Evolutionary conservation across 2,329 filamentous ascomycete genomes (phyloP).

Genomic region (Pyrenophora graminea): DNA sequence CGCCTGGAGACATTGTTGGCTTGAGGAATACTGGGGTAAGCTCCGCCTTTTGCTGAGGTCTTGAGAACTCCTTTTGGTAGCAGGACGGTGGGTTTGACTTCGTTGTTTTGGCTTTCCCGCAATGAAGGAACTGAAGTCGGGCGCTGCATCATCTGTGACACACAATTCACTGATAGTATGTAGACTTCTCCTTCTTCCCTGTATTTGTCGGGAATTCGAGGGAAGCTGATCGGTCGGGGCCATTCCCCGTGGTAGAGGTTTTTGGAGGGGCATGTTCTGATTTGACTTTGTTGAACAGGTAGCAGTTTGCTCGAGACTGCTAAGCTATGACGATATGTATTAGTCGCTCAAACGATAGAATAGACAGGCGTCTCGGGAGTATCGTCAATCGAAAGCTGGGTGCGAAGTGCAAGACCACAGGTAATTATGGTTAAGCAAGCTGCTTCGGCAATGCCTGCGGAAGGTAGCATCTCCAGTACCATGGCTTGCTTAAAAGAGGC

Average conservation of each 20-base stretch:
- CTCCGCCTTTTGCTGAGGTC: conserved; percentile 21
- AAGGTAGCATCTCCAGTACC: conserved; percentile 16
- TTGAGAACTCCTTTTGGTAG: not conserved
- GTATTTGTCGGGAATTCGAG: conserved; percentile 12
- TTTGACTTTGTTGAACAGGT: not conserved
- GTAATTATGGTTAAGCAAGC: not conserved
- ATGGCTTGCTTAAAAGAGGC: conserved; percentile 11
- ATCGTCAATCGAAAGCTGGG: not conserved
- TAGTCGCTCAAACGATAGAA: too few species aligned
- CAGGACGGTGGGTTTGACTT: conserved; percentile 1
- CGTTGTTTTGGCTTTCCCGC: conserved; percentile 8
- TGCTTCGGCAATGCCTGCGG: not conserved
- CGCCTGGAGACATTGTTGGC: not conserved
- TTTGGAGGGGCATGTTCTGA: conserved; percentile 28
- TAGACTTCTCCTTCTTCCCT: conserved; percentile 32
- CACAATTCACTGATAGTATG: conserved; percentile 38
- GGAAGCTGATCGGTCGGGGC: conserved; percentile 2
- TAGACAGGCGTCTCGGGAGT: not conserved
- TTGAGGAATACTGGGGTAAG: conserved; percentile 18
- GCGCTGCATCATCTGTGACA: conserved; percentile 13
- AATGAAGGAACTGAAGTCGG: conserved; percentile 16
- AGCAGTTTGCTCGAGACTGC: not conserved
- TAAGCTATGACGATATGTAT: too few species aligned
- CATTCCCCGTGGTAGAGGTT: conserved; percentile 14
- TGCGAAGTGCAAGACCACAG: not conserved